Percentiles rank a stretch among this genome's conserved stretches.
Conservation (phyloP, 73 alveolate species). For the Paramecium tetraurelia region DNA sequence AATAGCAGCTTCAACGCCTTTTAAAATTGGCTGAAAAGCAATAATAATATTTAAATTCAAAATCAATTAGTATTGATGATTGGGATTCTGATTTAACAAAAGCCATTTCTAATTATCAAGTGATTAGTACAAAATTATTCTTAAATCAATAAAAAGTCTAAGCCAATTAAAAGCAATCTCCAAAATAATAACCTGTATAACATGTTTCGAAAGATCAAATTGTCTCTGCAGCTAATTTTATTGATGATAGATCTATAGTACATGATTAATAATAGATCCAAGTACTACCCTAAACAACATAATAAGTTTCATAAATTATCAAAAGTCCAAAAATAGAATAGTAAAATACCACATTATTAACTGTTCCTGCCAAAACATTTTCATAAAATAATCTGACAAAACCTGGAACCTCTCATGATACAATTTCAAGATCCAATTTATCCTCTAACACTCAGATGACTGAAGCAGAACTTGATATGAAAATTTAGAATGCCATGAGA, state of each 20-base stretch:
- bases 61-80: neutral
- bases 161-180: neutral
- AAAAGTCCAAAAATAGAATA: neutral
- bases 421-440: neutral
- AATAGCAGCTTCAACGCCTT: neutral
- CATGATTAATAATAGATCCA: neutral
- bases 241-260: neutral
- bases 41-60: neutral
- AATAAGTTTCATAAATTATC: neutral
- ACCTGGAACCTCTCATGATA: neutral
- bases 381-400: neutral
- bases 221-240: neutral
- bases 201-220: neutral
- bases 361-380: neutral
- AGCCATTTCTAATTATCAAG: neutral
- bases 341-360: neutral
- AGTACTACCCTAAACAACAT: neutral
- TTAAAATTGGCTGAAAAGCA: neutral
- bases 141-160: neutral
- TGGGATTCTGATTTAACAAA: constrained; percentile 18
- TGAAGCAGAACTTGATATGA: constrained; percentile 22
- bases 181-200: neutral
- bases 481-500: constrained; percentile 17
- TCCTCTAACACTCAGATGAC: neutral
- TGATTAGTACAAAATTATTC: neutral